Evolutionary conservation across 306 rosid genomes (phyloP).

Genomic region (Cucurbita moschata): DNA sequence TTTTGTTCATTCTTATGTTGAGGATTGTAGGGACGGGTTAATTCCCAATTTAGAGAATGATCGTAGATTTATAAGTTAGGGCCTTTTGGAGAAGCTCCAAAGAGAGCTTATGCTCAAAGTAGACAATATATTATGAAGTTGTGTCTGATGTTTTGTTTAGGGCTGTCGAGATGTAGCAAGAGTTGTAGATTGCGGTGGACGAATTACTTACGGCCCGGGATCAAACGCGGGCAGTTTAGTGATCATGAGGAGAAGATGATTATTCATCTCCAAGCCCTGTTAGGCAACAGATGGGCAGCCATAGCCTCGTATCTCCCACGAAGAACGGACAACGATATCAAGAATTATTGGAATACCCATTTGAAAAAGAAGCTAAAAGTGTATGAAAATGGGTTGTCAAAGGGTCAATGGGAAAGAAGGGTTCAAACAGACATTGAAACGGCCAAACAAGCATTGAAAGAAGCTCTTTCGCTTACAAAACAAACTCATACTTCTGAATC

Average conservation of each 20-base stretch:
- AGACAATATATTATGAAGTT: too few relatives aligned
- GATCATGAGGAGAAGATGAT: constrained; percentile 86
- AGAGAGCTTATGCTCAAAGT: too few relatives aligned
- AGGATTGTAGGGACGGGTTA: too few relatives aligned
- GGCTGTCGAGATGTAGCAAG: constrained; percentile 83
- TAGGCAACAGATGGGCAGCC: constrained; percentile 66
- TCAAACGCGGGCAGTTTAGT: constrained; percentile 67
- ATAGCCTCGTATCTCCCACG: constrained; percentile 38
- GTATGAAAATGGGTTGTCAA: constrained; percentile 17
- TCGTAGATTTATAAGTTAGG: too few relatives aligned
- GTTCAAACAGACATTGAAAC: constrained; percentile 73
- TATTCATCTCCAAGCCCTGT: constrained; percentile 80
- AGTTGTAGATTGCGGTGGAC: constrained; percentile 97
- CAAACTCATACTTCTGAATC: constrained; percentile 8
- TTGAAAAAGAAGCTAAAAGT: constrained; percentile 28
- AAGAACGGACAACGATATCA: constrained; percentile 36
- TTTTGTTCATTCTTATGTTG: too few relatives aligned
- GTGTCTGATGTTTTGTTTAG: constrained; percentile 10
- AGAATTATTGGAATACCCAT: constrained; percentile 42
- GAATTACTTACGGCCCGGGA: constrained; percentile 83
- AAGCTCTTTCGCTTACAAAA: constrained; percentile 67
- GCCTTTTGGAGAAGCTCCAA: too few relatives aligned
- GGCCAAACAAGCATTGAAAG: constrained; percentile 70
- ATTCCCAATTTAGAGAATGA: too few relatives aligned
- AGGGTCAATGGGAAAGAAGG: constrained; percentile 92